Conservation (phyloP, 75 land plant species). For the Cunninghamia lanceolata region DNA sequence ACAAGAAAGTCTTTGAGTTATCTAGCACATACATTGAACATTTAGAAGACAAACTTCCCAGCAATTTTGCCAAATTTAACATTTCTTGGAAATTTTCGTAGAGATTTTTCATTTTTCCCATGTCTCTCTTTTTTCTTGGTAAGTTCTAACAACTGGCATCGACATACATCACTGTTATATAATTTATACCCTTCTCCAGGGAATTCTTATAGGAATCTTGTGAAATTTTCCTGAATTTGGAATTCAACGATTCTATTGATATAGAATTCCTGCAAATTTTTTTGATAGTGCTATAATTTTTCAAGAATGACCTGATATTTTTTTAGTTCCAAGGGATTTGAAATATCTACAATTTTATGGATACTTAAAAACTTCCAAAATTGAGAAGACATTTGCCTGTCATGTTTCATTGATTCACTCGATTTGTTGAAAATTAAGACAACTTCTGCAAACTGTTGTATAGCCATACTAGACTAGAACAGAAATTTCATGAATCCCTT, state of each 20-base stretch:
- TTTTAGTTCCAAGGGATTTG: background rate
- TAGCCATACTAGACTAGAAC: background rate
- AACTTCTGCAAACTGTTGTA: background rate
- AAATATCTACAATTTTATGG: background rate
- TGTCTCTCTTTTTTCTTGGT: background rate
- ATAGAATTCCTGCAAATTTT: background rate
- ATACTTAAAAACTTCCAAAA: background rate
- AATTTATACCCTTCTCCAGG: background rate
- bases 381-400: background rate
- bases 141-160: background rate
- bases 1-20: background rate
- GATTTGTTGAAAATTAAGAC: background rate
- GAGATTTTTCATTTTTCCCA: background rate
- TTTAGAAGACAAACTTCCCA: background rate
- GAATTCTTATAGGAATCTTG: background rate
- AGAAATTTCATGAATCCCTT: background rate
- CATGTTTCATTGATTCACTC: background rate
- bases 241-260: background rate
- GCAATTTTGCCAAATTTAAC: background rate
- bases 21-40: background rate
- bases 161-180: background rate
- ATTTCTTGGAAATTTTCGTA: background rate
- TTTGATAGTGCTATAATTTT: background rate
- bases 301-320: background rate
- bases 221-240: background rate